A percentile compares a stretch with the other conserved stretches of the same genome.
phyloP scores from a whole-genome alignment of 495 filamentous ascomycete species.

The Darksidea phi region DNA sequence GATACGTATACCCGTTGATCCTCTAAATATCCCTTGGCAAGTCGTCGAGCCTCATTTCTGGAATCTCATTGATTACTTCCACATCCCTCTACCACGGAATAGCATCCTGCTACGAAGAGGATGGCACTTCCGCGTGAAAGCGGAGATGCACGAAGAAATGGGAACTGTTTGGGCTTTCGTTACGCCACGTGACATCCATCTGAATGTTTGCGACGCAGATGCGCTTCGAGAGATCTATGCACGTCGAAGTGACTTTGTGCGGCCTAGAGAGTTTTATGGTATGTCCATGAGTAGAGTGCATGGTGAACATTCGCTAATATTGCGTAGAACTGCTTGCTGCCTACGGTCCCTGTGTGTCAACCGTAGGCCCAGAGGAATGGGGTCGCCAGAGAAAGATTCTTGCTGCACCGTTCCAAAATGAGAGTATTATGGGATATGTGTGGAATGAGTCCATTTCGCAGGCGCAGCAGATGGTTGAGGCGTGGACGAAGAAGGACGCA shows the following conservation, averaged over 20 bases:
- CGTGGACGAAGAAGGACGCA: slow-evolving; percentile 35
- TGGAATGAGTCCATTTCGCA: slow-evolving; percentile 48
- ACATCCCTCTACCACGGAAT: background rate
- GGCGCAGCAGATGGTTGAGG: slow-evolving; percentile 44
- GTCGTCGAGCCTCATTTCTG: slow-evolving; percentile 20
- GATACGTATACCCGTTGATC: slow-evolving; percentile 19
- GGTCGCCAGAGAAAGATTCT: slow-evolving; percentile 46
- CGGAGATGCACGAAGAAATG: background rate
- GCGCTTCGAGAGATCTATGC: slow-evolving; percentile 2
- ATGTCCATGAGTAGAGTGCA: slow-evolving; percentile 35
- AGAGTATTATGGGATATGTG: slow-evolving; percentile 45
- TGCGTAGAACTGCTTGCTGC: slow-evolving; percentile 11
- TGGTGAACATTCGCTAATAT: background rate
- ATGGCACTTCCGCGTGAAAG: slow-evolving; percentile 15
- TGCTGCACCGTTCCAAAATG: slow-evolving; percentile 47
- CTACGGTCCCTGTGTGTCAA: slow-evolving; percentile 35
- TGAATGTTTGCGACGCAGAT: slow-evolving; percentile 15
- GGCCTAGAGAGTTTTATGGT: slow-evolving; percentile 32
- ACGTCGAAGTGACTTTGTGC: slow-evolving; percentile 11
- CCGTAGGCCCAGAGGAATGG: slow-evolving; percentile 40
- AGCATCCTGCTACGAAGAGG: slow-evolving; percentile 7
- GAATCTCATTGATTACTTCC: slow-evolving; percentile 3
- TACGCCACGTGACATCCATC: slow-evolving; percentile 17
- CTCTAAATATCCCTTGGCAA: slow-evolving; percentile 19
- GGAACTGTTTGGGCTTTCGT: slow-evolving; percentile 17